Evolutionary conservation across 1,284 basidiomycete genomes (phyloP).

Genomic region (Kalmanozyma brasiliensis): DNA sequence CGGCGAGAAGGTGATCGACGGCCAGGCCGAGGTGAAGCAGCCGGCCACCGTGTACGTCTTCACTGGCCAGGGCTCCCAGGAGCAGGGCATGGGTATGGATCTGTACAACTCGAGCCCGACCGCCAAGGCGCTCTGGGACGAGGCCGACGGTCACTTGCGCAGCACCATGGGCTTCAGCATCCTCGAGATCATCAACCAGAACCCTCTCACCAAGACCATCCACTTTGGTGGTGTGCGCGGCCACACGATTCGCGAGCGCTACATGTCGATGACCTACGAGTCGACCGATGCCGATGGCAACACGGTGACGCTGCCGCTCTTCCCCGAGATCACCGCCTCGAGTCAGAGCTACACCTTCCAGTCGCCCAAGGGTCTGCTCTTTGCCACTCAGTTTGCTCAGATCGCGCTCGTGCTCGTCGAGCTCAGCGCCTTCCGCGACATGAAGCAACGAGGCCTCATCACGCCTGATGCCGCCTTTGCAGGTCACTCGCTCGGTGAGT

Average conservation of each 20-base stretch:
- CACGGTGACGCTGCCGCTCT: slow-evolving; percentile 67
- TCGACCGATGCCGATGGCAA: slow-evolving; percentile 88
- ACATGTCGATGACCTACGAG: slow-evolving; percentile 99
- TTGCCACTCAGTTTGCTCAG: slow-evolving; percentile 97
- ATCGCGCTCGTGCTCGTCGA: slow-evolving; percentile 94
- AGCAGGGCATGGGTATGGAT: slow-evolving; percentile 99
- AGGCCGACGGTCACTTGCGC: slow-evolving; percentile 89
- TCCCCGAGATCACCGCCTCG: slow-evolving; percentile 61
- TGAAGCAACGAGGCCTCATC: slow-evolving; percentile 94
- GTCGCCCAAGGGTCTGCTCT: slow-evolving; percentile 92
- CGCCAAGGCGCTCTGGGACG: slow-evolving; percentile 95
- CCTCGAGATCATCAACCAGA: slow-evolving; percentile 78
- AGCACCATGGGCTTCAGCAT: slow-evolving; percentile 96
- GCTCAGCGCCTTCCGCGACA: slow-evolving; percentile 96
- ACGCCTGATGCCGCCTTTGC: slow-evolving; percentile 91
- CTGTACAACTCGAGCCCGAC: slow-evolving; percentile 91
- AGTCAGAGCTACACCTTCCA: slow-evolving; percentile 84
- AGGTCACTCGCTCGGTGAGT: slow-evolving; percentile 97
- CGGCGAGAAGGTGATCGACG: slow-evolving; percentile 90
- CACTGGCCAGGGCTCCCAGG: slow-evolving; percentile 98
- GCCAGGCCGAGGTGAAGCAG: slow-evolving; percentile 91
- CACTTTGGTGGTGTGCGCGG: slow-evolving; percentile 99
- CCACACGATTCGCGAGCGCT: slow-evolving; percentile 94
- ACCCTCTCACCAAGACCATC: slow-evolving; percentile 76
- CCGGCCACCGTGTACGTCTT: slow-evolving; percentile 88